Evolutionary conservation across 495 filamentous ascomycete species (phyloP), one percentile per base, ranked within the genome.

Genomic region (Aspergillus coremiiformis): DNA sequence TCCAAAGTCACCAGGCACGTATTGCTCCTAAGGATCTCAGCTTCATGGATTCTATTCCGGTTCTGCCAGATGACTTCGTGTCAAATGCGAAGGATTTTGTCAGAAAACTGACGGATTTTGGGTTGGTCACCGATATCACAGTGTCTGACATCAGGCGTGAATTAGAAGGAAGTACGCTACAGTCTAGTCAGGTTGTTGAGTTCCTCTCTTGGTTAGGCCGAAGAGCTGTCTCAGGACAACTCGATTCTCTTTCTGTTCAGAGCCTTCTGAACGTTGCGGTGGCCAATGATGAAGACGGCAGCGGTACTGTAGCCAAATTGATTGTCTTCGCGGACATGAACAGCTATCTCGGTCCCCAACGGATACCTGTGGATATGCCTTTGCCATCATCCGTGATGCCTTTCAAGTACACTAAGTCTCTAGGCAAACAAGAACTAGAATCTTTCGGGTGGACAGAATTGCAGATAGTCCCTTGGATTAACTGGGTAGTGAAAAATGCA

Each of bases 21-120:
- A 73, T 90, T 50, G 85, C 85, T 8, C 85, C 84, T 6, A 84
- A 90, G 49, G 88, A 94, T 57, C 69, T 95, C 21, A 86, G 81
- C 45, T 99, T 99, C 63, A 82, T 97, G 52, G 85, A 90, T 37
- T 84, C 84, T n/a, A 90, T 97, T 51, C 90, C 94, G 2, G 83
- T 92, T 20, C 70, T 99, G 22, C 86, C 92, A 2, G 80, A 89
- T 37, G 82, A 81, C 35, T 77, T 97, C 52, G 76, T 81, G 21
- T 68, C 79, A 10, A 77, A 73, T 22, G 76, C 82, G 0, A 71
- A 77, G 29, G 77, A 78, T 0, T 92, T 99, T 57, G 80, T 96
- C 39, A 75, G 77, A 44, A 87, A 84, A 46, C 68, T 99, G 33
- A 83, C 80, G 44, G 85, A 87, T 20, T 88, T 86, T 55, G 89